Evolutionary conservation across 768 basidiomycete genomes (phyloP).

Genomic region (Suillus subalutaceus): DNA sequence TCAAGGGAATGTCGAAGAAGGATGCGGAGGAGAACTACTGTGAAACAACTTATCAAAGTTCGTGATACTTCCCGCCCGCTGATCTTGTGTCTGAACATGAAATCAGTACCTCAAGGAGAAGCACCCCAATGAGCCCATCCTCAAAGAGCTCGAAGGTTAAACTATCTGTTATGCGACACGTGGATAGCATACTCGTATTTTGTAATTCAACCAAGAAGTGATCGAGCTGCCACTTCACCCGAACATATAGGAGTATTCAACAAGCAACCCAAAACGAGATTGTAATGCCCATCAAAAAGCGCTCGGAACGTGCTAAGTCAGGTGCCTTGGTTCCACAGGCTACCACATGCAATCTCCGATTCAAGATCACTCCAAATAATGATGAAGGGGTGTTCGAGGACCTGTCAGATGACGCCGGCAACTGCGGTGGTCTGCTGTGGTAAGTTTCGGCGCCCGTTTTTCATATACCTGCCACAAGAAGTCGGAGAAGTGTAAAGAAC

Average conservation of each 20-base stretch:
- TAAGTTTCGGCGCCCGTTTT: conserved; percentile 19
- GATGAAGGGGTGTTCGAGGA: conserved; percentile 27
- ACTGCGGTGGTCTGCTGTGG: conserved; percentile 10
- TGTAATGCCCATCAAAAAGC: conserved; percentile 3
- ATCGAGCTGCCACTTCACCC: not conserved
- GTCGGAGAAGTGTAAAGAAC: conserved; percentile 6
- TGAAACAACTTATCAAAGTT: conserved; percentile 73
- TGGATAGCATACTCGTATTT: not conserved
- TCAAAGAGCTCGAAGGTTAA: conserved; percentile 2
- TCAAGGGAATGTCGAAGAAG: conserved; percentile 74
- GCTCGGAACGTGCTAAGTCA: not conserved
- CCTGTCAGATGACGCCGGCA: conserved; percentile 9
- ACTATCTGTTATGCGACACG: not conserved
- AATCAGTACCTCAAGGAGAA: conserved; percentile 6
- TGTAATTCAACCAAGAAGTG: not conserved
- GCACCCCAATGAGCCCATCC: not conserved
- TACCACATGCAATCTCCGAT: not conserved
- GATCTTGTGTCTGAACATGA: not conserved
- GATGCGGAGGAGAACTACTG: conserved; percentile 75
- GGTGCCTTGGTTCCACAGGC: conserved; percentile 5
- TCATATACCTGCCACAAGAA: conserved; percentile 16
- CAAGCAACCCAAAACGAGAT: not conserved
- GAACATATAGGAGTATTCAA: conserved; percentile 1
- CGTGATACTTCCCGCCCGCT: conserved; percentile 18
- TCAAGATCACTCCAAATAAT: not conserved